These are phyloP conservation scores for Sporothrix pallida DNA, from an alignment of 2,329 filamentous ascomycete genomes.

Conservation along the genomic window DNA sequence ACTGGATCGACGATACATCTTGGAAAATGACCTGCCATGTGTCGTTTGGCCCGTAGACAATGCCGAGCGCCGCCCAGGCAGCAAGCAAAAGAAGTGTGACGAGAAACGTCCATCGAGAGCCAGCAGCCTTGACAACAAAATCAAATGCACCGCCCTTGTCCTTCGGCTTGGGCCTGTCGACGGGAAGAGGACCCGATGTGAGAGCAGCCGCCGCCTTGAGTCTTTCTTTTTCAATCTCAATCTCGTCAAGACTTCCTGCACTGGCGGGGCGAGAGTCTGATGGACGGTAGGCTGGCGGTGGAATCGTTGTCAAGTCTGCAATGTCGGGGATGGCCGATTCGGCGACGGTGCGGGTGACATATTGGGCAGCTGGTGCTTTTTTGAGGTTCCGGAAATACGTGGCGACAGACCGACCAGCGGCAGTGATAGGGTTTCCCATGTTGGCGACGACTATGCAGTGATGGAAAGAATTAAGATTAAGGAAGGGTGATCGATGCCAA, in stretches of 20 bases:
- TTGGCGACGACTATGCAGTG: not conserved
- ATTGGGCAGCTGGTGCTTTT: slow-evolving; percentile 37
- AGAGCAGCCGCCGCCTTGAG: slow-evolving; percentile 28
- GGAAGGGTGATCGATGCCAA: not conserved
- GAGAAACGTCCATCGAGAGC: slow-evolving; percentile 40
- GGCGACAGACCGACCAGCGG: slow-evolving; percentile 30
- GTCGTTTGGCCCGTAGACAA: slow-evolving; percentile 43
- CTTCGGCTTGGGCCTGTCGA: not conserved
- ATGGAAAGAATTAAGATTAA: not conserved
- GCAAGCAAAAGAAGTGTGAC: slow-evolving; percentile 44
- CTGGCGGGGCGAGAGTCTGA: slow-evolving; percentile 21
- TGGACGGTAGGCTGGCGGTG: slow-evolving; percentile 33
- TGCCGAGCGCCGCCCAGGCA: slow-evolving; percentile 44
- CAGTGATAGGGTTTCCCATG: slow-evolving; percentile 30
- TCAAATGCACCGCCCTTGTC: slow-evolving; percentile 34
- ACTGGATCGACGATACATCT: slow-evolving; percentile 47
- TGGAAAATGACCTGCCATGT: slow-evolving; percentile 48
- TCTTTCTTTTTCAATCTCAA: slow-evolving; percentile 33
- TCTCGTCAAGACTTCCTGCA: slow-evolving; percentile 31
- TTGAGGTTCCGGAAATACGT: slow-evolving; percentile 36
- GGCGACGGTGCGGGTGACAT: slow-evolving; percentile 36
- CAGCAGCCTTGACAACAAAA: slow-evolving; percentile 37
- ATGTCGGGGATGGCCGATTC: slow-evolving; percentile 36
- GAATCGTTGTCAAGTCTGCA: slow-evolving; percentile 36
- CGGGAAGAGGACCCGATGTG: not conserved